A percentile compares a stretch with the other conserved stretches of the same genome.
Conservation (phyloP, 2,329 filamentous ascomycete genomes). For the Claviceps sp. region DNA sequence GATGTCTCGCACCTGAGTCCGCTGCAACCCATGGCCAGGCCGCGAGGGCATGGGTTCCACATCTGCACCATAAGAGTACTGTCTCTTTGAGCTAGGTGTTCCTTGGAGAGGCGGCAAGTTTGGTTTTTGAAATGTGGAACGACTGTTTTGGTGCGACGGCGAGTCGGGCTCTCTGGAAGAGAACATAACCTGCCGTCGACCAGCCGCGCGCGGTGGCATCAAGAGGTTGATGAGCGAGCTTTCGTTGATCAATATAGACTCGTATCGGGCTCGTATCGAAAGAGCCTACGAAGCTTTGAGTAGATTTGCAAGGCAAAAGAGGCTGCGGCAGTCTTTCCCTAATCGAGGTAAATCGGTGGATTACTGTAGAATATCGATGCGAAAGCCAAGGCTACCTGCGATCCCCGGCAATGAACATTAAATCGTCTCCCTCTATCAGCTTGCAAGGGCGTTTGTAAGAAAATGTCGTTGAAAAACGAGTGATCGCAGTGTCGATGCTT, state of each 20-base stretch:
- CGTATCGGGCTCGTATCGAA: background rate
- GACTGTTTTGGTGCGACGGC: constrained; percentile 1
- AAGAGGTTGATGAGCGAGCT: background rate
- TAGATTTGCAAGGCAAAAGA: background rate
- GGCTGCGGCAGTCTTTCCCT: background rate
- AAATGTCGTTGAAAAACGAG: constrained; percentile 5
- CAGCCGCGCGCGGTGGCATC: constrained; percentile 9
- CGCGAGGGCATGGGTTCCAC: constrained; percentile 18
- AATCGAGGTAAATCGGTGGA: background rate
- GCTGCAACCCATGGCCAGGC: constrained; percentile 7
- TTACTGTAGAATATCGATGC: background rate
- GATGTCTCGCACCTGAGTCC: constrained; percentile 12
- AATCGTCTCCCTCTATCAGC: background rate
- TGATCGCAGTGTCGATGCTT: constrained; percentile 3
- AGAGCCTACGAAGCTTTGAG: background rate
- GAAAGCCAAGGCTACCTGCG: background rate
- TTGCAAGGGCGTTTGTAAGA: background rate
- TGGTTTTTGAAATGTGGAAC: constrained; percentile 11
- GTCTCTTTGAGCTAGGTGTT: constrained; percentile 22
- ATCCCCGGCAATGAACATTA: background rate
- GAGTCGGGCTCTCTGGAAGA: constrained; percentile 6
- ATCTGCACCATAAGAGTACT: constrained; percentile 25
- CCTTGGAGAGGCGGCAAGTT: constrained; percentile 15
- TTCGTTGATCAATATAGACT: background rate
- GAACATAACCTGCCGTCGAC: constrained; percentile 4